These are phyloP conservation scores for Peronospora tabacina DNA, from an alignment of 352 stramenopile genomes.

Conservation along the genomic window DNA sequence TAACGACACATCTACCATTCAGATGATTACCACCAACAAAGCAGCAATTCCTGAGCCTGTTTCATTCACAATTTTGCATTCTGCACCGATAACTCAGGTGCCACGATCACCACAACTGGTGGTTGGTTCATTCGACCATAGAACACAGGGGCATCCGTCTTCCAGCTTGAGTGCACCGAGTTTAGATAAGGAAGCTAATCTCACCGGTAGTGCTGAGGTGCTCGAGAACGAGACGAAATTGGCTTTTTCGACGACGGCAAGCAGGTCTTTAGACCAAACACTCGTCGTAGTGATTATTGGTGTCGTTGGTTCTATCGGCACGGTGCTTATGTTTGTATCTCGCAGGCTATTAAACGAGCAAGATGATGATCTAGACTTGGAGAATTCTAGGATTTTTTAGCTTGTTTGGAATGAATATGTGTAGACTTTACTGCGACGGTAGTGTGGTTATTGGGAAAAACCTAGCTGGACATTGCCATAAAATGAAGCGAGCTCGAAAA, in stretches of 20 bases:
- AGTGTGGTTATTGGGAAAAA: constrained; percentile 4
- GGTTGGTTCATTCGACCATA: constrained; percentile 6
- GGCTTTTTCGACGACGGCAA: constrained; percentile 9
- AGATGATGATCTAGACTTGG: constrained; percentile 30
- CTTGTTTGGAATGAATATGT: constrained; percentile 9
- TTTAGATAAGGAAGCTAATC: constrained; percentile 9
- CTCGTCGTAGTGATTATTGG: constrained; percentile 55
- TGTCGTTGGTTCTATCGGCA: constrained; percentile 43
- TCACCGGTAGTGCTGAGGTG: constrained; percentile 4
- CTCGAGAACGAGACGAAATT: constrained; percentile 22
- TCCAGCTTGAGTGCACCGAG: constrained; percentile 7
- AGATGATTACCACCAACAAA: constrained; percentile 6
- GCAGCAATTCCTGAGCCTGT: background rate
- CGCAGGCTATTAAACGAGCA: constrained; percentile 47
- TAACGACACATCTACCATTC: constrained; percentile 3
- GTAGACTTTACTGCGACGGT: constrained; percentile 24
- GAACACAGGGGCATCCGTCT: background rate
- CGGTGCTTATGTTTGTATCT: constrained; percentile 44
- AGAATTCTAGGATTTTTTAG: constrained; percentile 25
- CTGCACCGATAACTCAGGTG: constrained; percentile 3
- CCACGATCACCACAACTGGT: constrained; percentile 4
- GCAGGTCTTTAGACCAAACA: constrained; percentile 34
- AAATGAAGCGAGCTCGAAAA: constrained; percentile 3
- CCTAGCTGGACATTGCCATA: constrained; percentile 3
- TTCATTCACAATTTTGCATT: background rate